phyloP scores from a whole-genome alignment of 2,329 filamentous ascomycete genomes.

The Didymellaceae sp. region DNA sequence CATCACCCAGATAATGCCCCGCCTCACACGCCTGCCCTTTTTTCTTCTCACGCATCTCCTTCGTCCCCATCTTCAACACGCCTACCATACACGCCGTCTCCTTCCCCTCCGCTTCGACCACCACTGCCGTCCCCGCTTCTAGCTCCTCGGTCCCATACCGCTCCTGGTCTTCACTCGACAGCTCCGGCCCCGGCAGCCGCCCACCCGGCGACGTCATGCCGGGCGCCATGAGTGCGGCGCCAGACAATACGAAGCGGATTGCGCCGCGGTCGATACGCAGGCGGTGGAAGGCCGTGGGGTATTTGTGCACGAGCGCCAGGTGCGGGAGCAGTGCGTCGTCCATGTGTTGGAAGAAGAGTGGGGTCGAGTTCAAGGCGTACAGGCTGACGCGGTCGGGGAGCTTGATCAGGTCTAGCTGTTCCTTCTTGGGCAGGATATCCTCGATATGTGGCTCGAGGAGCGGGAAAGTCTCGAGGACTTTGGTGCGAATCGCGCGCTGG shows the following conservation, averaged over 20 bases:
- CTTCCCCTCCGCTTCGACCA: constrained; percentile 92
- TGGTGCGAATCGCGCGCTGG: constrained; percentile 83
- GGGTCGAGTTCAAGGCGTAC: constrained; percentile 78
- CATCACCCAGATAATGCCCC: constrained; percentile 92
- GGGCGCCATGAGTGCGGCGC: constrained; percentile 94
- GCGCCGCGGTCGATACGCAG: constrained; percentile 93
- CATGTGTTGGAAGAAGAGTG: constrained; percentile 91
- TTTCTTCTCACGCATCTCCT: constrained; percentile 90
- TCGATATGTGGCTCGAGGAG: constrained; percentile 87
- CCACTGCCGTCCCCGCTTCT: constrained; percentile 81
- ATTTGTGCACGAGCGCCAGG: constrained; percentile 86
- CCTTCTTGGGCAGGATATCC: constrained; percentile 93
- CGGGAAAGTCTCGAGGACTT: constrained; percentile 84
- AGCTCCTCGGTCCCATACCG: constrained; percentile 69
- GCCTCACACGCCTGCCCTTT: constrained; percentile 95
- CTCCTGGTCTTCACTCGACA: constrained; percentile 47
- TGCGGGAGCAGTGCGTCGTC: constrained; percentile 83
- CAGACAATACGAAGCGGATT: constrained; percentile 93
- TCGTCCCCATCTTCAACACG: constrained; percentile 80
- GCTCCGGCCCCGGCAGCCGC: constrained; percentile 67
- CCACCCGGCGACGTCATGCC: constrained; percentile 87
- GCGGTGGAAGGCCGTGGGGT: constrained; percentile 81
- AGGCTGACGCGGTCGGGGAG: constrained; percentile 89
- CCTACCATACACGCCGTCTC: constrained; percentile 89
- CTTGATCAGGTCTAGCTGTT: constrained; percentile 88